Conservation (phyloP, 2,329 filamentous ascomycete species). For the Diaporthe ilicicola region DNA sequence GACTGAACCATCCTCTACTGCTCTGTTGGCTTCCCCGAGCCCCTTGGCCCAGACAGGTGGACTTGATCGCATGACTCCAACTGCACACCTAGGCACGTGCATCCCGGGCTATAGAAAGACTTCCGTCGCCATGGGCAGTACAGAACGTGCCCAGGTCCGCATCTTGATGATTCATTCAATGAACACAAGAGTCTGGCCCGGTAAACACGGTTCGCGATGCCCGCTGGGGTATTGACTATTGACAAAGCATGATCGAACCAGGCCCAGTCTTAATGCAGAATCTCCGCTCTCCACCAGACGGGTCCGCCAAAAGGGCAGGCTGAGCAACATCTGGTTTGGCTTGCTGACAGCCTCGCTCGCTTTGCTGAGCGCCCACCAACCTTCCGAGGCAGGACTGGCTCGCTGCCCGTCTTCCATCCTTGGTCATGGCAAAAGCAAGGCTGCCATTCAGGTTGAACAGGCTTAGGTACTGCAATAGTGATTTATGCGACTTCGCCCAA, state of each 20-base stretch:
- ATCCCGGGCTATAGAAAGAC: neutral
- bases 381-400: neutral
- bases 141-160: neutral
- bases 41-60: neutral
- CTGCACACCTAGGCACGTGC: neutral
- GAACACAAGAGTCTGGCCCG: neutral
- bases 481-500: neutral
- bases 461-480: neutral
- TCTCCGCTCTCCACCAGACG: neutral
- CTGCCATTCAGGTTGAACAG: neutral
- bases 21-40: neutral
- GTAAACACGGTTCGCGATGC: neutral
- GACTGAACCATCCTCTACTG: neutral
- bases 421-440: neutral
- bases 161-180: neutral
- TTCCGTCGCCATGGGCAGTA: neutral
- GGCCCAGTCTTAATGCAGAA: conserved; percentile 6
- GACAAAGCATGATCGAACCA: neutral
- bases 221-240: neutral
- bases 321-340: neutral
- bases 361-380: neutral
- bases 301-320: neutral
- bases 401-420: neutral
- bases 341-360: conserved; percentile 8
- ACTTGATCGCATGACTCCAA: neutral